A percentile compares a stretch with the other conserved stretches of the same genome.
phyloP scores from a whole-genome alignment of 306 rosid genomes.

The Cicer arietinum region DNA sequence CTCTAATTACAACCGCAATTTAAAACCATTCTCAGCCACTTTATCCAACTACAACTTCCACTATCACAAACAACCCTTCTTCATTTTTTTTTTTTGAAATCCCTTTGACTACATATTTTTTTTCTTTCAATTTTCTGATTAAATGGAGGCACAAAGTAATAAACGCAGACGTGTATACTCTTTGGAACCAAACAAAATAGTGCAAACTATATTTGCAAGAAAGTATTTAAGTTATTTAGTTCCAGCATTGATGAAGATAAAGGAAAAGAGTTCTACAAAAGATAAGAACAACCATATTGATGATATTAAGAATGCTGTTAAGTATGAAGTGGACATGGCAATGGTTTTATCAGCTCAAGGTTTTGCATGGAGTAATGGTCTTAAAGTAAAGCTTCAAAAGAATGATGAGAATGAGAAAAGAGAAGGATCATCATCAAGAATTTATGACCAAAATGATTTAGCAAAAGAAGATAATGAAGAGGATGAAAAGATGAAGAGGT shows the following conservation, averaged over 20 bases:
- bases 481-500: constrained; percentile 36
- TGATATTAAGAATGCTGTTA: constrained; percentile 39
- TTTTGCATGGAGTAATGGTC: constrained; percentile 70
- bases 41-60: not conserved
- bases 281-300: not conserved
- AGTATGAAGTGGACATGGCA: constrained; percentile 75
- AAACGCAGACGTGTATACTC: constrained; percentile 61
- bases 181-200: constrained; percentile 52
- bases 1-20: too few relatives aligned
- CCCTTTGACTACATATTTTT: not conserved
- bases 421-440: not conserved
- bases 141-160: constrained; percentile 51
- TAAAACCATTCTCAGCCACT: too few relatives aligned
- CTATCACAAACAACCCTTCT: not conserved
- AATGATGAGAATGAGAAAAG: constrained; percentile 25
- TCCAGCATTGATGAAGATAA: constrained; percentile 58
- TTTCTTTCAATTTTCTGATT: not conserved
- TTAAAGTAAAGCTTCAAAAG: constrained; percentile 57
- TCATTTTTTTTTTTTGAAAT: too few relatives aligned
- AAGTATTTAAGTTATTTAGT: constrained; percentile 59
- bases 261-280: constrained; percentile 36
- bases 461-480: constrained; percentile 43
- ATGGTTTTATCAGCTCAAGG: constrained; percentile 64
- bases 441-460: not conserved
- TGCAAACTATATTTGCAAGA: constrained; percentile 52